Evolutionary conservation across 2,329 filamentous ascomycete genomes (phyloP), one percentile per base, ranked within the genome.

Genomic region (Dothistroma pini): DNA sequence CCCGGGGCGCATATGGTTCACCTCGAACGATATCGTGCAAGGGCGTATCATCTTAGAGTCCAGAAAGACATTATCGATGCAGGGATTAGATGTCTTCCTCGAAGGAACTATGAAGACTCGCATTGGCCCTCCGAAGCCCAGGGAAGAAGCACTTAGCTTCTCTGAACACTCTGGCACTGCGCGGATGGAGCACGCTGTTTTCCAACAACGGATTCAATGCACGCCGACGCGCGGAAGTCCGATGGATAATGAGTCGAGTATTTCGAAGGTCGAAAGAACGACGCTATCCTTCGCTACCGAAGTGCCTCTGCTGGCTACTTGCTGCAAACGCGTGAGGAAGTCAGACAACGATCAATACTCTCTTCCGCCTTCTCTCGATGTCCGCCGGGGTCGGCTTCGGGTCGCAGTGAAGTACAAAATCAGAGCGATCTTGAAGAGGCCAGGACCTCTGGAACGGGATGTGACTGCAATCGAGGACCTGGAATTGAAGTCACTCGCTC

Each of bases 21-120:
- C 51, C 31, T 53, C 51, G 11, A 53, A 53, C 31, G 51, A 53
- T 21, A 19, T 11, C 16, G 51, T 53, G 25, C 25, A 21, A 32
- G 51, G 51, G 51, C 25, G 25, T 29, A 53, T 53, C 51, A 11
- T 53, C 16, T 29, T 53, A 14, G 51, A 53, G 10, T 53, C 51
- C 11, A 53, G 11, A 6, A 29, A 31, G 12, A 11, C 29, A 8
- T 11, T 12, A n/a, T 31, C 51, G 16, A 21, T 35, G 4, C 25
- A 21, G 16, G 51, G 29, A 11, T 10, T 53, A 14, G 51, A 35
- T 32, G 51, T 53, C 29, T n/a, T 35, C 51, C 51, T 53, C n/a
- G 51, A 53, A 21, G 51, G 51, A 11, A 21, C 19, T 2, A 53
- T 53, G 29, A 53, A 53, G 31, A 35, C 31, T 3, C 51, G 31